Evolutionary conservation across 352 stramenopile species (phyloP), one percentile per base, ranked within the genome.

Genomic region (Phytophthora pistaciae): DNA sequence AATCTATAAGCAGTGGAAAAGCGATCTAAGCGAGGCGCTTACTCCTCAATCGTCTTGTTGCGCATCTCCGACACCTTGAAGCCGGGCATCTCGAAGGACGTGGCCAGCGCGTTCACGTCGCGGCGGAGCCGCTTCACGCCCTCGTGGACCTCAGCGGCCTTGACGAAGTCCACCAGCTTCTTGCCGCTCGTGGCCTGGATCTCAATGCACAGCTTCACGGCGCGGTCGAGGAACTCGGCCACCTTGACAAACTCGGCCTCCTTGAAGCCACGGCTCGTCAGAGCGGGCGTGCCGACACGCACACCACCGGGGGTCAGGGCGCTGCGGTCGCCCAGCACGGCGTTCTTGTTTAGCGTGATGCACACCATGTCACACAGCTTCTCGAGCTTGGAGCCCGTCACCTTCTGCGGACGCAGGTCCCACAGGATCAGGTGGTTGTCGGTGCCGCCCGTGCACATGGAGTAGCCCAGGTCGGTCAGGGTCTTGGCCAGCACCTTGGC

Each of bases 341-440:
- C 97, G 83, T 99, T 99, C 89, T 99, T 99, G 89, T 99, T 99
- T 3, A 99, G 87, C 54, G 98, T 99, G 72, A 99, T 99, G 80
- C 93, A 94, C 13, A 97, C 96, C 49, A 96, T 80, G 77, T 99
- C 98, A 72, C 98, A 99, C 5, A 99, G 87, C 81, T 99, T 99
- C 86, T 99, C 97, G 36, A 99, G 93, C 88, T 99, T 99, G 54
- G 95, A 98, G 78, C 98, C 98, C 52, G 97, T 99, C 48, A 99
- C 84, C 57, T 91, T 93, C 68, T 95, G 72, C 10, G 96, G 95
- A 72, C 97, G 93, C 66, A 99, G 80, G 82, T 99, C 98, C 97
- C 97, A 99, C 27, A 99, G 82, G 38, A 99, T 87, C 62, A 99
- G 86, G 86, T 99, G 98, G 91, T 99, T 99, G 79, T 99, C 98